These are phyloP conservation scores for Mycena floridula DNA, from an alignment of 768 basidiomycete species.

Conservation along the genomic window DNA sequence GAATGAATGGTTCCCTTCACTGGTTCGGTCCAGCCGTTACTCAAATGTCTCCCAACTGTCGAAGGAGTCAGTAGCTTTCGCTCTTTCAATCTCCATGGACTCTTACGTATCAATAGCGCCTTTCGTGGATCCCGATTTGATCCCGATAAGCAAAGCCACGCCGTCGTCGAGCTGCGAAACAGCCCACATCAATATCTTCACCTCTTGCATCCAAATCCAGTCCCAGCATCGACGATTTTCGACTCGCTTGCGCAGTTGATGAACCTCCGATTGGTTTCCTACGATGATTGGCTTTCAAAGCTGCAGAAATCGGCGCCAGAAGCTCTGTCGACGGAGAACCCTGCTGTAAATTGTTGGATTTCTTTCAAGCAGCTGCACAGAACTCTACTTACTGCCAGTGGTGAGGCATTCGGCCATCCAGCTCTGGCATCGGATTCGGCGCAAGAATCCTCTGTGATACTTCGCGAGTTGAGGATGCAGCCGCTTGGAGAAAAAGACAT, in stretches of 20 bases:
- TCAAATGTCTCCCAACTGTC: background rate
- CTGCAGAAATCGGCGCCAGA: background rate
- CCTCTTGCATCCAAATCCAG: background rate
- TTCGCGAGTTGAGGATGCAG: too few species aligned
- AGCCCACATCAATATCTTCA: background rate
- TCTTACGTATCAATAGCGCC: background rate
- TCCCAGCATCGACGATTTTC: background rate
- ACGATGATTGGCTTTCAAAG: background rate
- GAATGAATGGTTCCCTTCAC: slow-evolving; percentile 30
- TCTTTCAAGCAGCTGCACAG: slow-evolving; percentile 1
- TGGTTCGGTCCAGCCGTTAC: slow-evolving; percentile 22
- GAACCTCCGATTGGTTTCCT: background rate
- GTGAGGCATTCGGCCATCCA: too few species aligned
- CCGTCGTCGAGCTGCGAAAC: background rate
- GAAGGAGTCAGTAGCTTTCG: background rate
- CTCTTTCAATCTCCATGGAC: background rate
- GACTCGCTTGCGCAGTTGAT: background rate
- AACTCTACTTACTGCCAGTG: too few species aligned
- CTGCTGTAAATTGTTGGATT: background rate
- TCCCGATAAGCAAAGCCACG: too few species aligned
- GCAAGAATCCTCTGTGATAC: too few species aligned
- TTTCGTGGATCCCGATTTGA: slow-evolving; percentile 1
- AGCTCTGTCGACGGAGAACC: background rate
- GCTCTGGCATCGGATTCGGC: too few species aligned
- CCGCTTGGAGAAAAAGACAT: too few species aligned